These are phyloP conservation scores for Pichia insulana DNA, from an alignment of 805 yeast species.

Conservation along the genomic window DNA sequence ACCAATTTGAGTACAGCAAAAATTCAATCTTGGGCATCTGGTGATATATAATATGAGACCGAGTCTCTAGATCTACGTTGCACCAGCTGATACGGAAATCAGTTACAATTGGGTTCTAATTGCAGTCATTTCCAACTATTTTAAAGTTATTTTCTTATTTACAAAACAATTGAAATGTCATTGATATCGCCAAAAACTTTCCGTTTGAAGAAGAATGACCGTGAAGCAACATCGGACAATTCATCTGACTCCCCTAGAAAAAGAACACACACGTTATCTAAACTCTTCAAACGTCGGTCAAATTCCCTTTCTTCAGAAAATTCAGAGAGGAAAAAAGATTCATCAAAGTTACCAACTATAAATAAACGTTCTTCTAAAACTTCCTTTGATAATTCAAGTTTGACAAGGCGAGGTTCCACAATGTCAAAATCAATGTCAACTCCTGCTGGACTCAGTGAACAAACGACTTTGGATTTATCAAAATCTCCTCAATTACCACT, in stretches of 20 bases:
- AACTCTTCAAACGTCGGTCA: conserved; percentile 6
- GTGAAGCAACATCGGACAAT: not conserved
- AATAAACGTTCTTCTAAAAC: no score
- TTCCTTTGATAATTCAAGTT: no score
- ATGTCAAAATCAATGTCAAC: no score
- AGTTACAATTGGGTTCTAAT: no score
- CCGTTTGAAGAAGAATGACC: conserved; percentile 6
- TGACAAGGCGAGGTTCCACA: no score
- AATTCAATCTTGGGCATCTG: no score
- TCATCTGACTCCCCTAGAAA: not conserved
- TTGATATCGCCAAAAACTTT: not conserved
- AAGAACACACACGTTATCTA: conserved; percentile 2
- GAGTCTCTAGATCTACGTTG: not conserved
- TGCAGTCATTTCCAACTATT: no score
- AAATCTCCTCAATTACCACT: conserved; percentile 5
- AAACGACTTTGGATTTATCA: not conserved
- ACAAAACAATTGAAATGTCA: not conserved
- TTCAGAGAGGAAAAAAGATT: not conserved
- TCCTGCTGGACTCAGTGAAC: not conserved
- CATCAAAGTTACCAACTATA: not conserved
- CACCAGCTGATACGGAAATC: not conserved
- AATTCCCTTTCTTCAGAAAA: not conserved
- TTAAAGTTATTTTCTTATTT: no score
- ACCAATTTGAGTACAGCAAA: no score
- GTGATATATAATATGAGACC: no score